A percentile compares a stretch with the other conserved stretches of the same genome.
phyloP scores from a whole-genome alignment of 2,329 filamentous ascomycete species.

The Coniochaeta sp. region DNA sequence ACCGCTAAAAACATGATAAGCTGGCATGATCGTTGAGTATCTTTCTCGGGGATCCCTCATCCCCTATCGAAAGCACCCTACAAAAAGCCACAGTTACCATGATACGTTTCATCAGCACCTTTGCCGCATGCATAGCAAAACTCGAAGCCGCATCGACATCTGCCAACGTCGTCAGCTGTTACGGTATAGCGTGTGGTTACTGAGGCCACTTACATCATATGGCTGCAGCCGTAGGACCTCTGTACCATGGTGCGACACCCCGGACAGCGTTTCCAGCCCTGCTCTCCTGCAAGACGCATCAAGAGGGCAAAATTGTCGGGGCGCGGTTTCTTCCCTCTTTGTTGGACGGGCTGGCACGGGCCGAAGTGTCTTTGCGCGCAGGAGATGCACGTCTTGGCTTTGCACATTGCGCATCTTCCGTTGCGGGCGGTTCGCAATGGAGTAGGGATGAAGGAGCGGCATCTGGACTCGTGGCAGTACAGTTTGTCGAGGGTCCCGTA shows the following conservation, averaged over 20 bases:
- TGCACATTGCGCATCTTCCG: conserved; percentile 9
- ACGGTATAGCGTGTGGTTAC: not conserved
- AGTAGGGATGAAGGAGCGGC: conserved; percentile 12
- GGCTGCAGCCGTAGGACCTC: conserved; percentile 13
- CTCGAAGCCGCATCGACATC: conserved; percentile 11
- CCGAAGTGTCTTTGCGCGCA: conserved; percentile 9
- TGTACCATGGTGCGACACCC: conserved; percentile 10
- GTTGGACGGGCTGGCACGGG: not conserved
- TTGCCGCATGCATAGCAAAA: conserved; percentile 14
- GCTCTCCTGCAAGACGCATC: not conserved
- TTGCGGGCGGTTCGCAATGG: conserved; percentile 2
- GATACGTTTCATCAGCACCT: too few species aligned
- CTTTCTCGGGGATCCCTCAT: too few species aligned
- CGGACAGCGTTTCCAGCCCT: conserved; percentile 13
- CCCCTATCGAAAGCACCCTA: too few species aligned
- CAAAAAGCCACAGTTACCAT: too few species aligned
- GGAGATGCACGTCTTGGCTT: conserved; percentile 7
- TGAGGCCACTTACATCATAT: conserved; percentile 9
- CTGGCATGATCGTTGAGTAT: too few species aligned
- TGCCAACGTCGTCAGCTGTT: conserved; percentile 1
- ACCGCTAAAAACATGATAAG: too few species aligned
- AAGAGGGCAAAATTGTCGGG: too few species aligned
- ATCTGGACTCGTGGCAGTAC: conserved; percentile 10
- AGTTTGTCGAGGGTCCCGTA: conserved; percentile 6
- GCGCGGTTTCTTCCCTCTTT: not conserved